A percentile compares a stretch with the other conserved stretches of the same genome.
phyloP scores from a whole-genome alignment of 2,329 filamentous ascomycete species.

The Aspergillus candidus region DNA sequence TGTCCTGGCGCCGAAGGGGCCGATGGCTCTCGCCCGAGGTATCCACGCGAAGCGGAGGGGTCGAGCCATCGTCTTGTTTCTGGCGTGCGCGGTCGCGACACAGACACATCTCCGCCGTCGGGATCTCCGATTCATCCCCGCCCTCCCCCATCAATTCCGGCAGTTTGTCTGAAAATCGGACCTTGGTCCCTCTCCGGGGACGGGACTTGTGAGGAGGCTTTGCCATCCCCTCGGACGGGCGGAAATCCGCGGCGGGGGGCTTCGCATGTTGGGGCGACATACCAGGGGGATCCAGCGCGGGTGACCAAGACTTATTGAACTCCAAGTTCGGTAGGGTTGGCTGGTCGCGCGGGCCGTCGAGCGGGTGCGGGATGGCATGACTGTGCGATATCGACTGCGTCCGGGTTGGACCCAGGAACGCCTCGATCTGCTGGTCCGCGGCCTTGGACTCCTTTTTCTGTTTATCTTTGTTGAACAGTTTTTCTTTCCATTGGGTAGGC shows the following conservation, averaged over 20 bases:
- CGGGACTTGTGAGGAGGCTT: slow-evolving; percentile 30
- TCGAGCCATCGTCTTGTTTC: no score
- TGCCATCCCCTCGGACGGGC: slow-evolving; percentile 15
- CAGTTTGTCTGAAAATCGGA: slow-evolving; percentile 65
- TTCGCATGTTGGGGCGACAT: slow-evolving; percentile 12
- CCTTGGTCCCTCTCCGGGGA: slow-evolving; percentile 62
- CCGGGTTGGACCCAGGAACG: slow-evolving; percentile 53
- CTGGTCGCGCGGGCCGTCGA: no score
- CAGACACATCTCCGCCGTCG: slow-evolving; percentile 64
- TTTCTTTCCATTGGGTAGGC: slow-evolving; percentile 42
- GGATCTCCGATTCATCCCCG: slow-evolving; percentile 74
- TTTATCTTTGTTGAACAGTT: slow-evolving; percentile 44
- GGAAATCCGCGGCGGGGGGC: slow-evolving; percentile 18
- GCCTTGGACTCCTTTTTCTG: slow-evolving; percentile 28
- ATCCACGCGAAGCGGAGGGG: slow-evolving; percentile 27
- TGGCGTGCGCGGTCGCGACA: slow-evolving; percentile 25
- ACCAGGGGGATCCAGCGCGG: slow-evolving; percentile 22
- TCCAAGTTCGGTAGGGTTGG: slow-evolving; percentile 16
- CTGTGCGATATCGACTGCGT: slow-evolving; percentile 28
- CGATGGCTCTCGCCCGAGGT: slow-evolving; percentile 25
- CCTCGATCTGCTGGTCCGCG: slow-evolving; percentile 46
- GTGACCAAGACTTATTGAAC: slow-evolving; percentile 31
- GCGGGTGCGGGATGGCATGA: not conserved
- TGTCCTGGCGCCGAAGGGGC: slow-evolving; percentile 12
- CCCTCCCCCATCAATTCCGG: slow-evolving; percentile 86